Evolutionary conservation across 768 basidiomycete genomes (phyloP), one percentile per base, ranked within the genome.

Genomic region (Tricholoma sp.): DNA sequence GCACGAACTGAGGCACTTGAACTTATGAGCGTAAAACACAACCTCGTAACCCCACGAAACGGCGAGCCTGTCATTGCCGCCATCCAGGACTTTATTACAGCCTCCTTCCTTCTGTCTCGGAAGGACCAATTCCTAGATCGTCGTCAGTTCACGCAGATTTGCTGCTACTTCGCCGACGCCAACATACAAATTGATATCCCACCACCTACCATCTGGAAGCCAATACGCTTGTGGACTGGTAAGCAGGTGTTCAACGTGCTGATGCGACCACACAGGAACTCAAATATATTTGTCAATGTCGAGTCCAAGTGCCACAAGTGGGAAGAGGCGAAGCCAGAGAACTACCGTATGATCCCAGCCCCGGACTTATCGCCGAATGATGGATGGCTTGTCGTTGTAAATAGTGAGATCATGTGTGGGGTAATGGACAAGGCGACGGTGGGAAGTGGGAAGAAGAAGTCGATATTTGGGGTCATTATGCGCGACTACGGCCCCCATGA

Each of bases 21-120:
- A 68, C 85, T 99, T 32, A 99, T 99, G 97, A 92, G 83, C 65
- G 90, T 97, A 58, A 96, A 97, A 69, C 84, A 94, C 68, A 98
- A 98, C 68, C 82, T 99, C 44, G 97, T 99, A 56, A 98, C 97
- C 0, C 97, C 97, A 12, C 85, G 97, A 52, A 98, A 98, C 63
- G 97, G 97, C 60, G 95, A 98, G 70, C 97, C 97, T 24, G 96
- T 99, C 74, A 98, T 99, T 63, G 94, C 97, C 24, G 97, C 97
- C 60, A 99, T 97, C 61, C 97, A 99, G 70, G 97, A 99, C 72
- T 99, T 99, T 77, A 98, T 99, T 75, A 98, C 97, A 3, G 97
- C 95, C 13, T 94, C 97, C 17, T 99, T 87, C 76, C 84, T 99
- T 39, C 84, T 99, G 63, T 96, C 96, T 7, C 87, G 86, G 36